Evolutionary conservation across 2,329 filamentous ascomycete genomes (phyloP).

Genomic region (Fusarium sp.): DNA sequence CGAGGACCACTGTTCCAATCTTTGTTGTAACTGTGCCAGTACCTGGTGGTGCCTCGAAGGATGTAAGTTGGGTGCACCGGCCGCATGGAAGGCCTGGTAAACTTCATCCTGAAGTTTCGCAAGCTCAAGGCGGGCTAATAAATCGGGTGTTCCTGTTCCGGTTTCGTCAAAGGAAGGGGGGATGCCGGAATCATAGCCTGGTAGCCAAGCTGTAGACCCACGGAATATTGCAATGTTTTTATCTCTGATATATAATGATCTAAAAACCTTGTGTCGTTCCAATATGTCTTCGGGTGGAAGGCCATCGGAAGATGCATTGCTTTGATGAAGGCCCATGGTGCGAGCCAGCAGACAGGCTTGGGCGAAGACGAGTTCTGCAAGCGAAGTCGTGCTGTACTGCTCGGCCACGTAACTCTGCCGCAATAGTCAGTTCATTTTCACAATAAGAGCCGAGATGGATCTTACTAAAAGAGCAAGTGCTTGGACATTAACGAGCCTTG

Average conservation of each 20-base stretch:
- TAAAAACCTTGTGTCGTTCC: constrained; percentile 39
- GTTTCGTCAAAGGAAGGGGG: not conserved
- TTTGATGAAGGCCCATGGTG: constrained; percentile 43
- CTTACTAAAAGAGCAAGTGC: constrained; percentile 42
- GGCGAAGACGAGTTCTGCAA: constrained; percentile 41
- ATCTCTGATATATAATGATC: constrained; percentile 42
- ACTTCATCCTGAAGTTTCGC: constrained; percentile 41
- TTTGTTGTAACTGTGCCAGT: constrained; percentile 29
- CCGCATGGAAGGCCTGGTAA: constrained; percentile 28
- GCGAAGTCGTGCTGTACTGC: constrained; percentile 39
- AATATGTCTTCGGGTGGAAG: constrained; percentile 15
- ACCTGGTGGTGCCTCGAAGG: constrained; percentile 8
- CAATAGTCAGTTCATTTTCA: not conserved
- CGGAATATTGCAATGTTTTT: constrained; percentile 39
- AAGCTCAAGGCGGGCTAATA: constrained; percentile 36
- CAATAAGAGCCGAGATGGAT: too few relatives aligned
- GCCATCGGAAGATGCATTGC: constrained; percentile 11
- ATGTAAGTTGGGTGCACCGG: constrained; percentile 14
- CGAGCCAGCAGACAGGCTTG: constrained; percentile 42
- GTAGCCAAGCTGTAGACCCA: constrained; percentile 35
- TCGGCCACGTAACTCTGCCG: constrained; percentile 41
- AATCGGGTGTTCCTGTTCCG: not conserved
- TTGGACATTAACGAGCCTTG: constrained; percentile 42
- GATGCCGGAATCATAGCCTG: constrained; percentile 29
- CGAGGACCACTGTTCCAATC: constrained; percentile 37